phyloP scores from a whole-genome alignment of 2,329 filamentous ascomycete genomes.

The Aspergillus amoenus region DNA sequence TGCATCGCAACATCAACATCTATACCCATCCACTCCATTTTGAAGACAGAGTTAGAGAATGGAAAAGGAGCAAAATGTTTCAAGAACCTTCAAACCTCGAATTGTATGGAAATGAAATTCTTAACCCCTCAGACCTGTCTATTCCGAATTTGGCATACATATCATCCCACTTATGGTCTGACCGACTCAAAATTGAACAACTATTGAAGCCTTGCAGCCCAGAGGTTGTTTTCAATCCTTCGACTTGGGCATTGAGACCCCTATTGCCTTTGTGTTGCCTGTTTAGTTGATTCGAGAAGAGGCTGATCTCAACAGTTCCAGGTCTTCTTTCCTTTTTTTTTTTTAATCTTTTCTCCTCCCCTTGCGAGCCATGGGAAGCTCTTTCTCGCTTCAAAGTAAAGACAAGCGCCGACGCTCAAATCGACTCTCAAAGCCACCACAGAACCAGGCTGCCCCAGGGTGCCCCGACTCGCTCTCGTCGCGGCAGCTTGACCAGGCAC shows the following conservation, averaged over 20 bases:
- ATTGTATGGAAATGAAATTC: background rate
- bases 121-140: background rate
- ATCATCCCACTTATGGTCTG: background rate
- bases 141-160: background rate
- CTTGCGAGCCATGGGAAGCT: conserved; percentile 36
- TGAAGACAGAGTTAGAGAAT: background rate
- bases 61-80: background rate
- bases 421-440: conserved; percentile 39
- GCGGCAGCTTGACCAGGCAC: conserved; percentile 7
- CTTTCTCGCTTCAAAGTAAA: conserved; percentile 32
- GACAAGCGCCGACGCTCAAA: conserved; percentile 35
- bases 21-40: background rate
- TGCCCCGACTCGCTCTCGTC: conserved; percentile 15
- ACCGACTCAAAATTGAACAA: background rate
- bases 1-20: background rate
- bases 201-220: background rate
- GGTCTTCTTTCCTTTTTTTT: background rate
- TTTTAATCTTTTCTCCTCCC: background rate
- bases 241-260: background rate
- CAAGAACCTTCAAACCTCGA: background rate
- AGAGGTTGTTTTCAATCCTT: background rate
- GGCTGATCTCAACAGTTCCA: conserved; percentile 14
- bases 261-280: conserved; percentile 3
- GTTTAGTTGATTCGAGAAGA: conserved; percentile 10
- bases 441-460: conserved; percentile 22